Conservation (phyloP, 805 yeast genomes). For the Saturnispora mendoncae region DNA sequence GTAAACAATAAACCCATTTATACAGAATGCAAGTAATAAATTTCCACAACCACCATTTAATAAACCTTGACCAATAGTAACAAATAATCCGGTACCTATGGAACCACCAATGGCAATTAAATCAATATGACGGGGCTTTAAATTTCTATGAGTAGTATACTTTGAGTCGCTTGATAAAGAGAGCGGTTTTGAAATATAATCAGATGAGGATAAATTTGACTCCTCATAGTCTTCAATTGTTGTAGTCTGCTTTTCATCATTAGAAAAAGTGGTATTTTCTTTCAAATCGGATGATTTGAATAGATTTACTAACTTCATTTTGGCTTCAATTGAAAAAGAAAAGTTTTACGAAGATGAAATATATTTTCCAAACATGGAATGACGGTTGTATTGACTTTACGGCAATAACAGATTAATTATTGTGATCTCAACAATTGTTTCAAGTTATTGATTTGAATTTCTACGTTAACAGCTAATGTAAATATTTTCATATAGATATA, state of each 20-base stretch:
- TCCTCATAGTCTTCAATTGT: neutral
- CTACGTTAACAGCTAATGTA: no score
- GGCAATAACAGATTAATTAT: no score
- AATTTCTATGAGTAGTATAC: slow-evolving; percentile 31
- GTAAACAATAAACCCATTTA: slow-evolving; percentile 66
- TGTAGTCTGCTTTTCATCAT: neutral
- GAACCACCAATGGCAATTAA: slow-evolving; percentile 75
- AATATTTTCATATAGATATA: no score
- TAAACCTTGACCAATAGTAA: slow-evolving; percentile 58
- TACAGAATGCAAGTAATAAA: slow-evolving; percentile 51
- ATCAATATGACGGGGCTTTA: slow-evolving; percentile 65
- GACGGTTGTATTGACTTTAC: no score
- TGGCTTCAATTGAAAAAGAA: neutral
- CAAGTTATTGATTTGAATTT: no score
- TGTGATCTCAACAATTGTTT: no score
- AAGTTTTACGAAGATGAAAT: neutral
- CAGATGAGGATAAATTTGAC: neutral
- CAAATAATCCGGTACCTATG: slow-evolving; percentile 73
- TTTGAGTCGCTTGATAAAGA: neutral
- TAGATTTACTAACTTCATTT: neutral
- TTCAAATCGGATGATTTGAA: no score
- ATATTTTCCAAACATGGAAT: neutral
- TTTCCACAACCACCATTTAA: slow-evolving; percentile 63
- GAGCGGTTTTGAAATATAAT: neutral
- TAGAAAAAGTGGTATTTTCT: neutral